Evolutionary conservation across 495 filamentous ascomycete species (phyloP).

Genomic region (Penicillium manginii): DNA sequence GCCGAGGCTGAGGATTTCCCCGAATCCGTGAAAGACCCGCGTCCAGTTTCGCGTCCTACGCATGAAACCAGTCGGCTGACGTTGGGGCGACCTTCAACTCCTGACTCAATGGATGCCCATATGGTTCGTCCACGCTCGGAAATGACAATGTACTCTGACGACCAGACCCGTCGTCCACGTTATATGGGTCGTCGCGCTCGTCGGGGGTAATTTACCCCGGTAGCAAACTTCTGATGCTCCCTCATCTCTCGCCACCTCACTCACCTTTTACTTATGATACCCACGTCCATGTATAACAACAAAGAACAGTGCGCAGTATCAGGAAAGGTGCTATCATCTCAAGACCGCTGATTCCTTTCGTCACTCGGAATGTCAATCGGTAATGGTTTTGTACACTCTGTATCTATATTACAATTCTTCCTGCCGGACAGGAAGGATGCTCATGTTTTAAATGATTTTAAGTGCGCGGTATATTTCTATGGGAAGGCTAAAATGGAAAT

Average conservation of each 20-base stretch:
- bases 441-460: not conserved
- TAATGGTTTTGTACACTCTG: not conserved
- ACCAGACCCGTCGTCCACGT: conserved; percentile 34
- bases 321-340: not conserved
- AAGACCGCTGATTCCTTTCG: not conserved
- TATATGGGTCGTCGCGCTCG: conserved; percentile 45
- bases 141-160: conserved; percentile 27
- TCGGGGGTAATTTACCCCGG: conserved; percentile 21
- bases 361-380: not conserved
- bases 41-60: conserved; percentile 15
- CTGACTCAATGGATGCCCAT: conserved; percentile 22
- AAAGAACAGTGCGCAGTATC: not conserved
- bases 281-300: conserved; percentile 3
- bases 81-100: conserved; percentile 11
- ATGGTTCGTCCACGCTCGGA: conserved; percentile 16
- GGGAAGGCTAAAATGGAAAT: not conserved
- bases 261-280: conserved; percentile 18
- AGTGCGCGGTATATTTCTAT: not conserved
- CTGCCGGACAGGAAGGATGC: not conserved
- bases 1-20: conserved; percentile 26
- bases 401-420: not conserved
- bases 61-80: conserved; percentile 15
- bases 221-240: not conserved
- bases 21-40: conserved; percentile 15
- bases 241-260: not conserved